A percentile compares a stretch with the other conserved stretches of the same genome.
Evolutionary conservation across 805 yeast genomes (phyloP).

Genomic region (Osmozyma mogii): DNA sequence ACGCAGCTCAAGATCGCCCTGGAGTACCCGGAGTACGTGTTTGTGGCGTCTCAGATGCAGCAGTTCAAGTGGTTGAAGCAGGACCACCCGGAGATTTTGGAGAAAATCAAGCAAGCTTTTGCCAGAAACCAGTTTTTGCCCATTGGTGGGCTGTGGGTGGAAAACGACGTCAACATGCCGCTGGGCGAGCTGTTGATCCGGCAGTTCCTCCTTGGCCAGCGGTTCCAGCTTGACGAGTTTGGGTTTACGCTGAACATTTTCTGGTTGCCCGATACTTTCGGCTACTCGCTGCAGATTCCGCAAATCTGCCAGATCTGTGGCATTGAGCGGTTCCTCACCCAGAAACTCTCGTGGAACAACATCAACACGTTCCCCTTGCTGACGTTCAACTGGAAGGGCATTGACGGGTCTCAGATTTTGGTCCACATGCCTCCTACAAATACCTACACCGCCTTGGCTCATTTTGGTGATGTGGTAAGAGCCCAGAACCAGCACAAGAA

Average conservation of each 20-base stretch:
- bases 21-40: slow-evolving; percentile 84
- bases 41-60: slow-evolving; percentile 94
- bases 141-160: slow-evolving; percentile 98
- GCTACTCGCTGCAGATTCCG: slow-evolving; percentile 92
- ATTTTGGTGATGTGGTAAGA: slow-evolving; percentile 86
- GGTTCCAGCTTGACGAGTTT: slow-evolving; percentile 73
- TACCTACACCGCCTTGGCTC: slow-evolving; percentile 89
- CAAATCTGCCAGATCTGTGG: slow-evolving; percentile 87
- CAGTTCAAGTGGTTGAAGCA: slow-evolving; percentile 87
- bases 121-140: slow-evolving; percentile 74
- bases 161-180: slow-evolving; percentile 94
- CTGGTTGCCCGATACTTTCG: slow-evolving; percentile 98
- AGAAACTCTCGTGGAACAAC: slow-evolving; percentile 93
- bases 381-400: slow-evolving; percentile 91
- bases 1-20: slow-evolving; percentile 81
- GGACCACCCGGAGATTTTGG: slow-evolving; percentile 78
- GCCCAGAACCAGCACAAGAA: slow-evolving; percentile 79
- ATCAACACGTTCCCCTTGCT: slow-evolving; percentile 84
- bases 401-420: slow-evolving; percentile 88
- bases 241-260: slow-evolving; percentile 68
- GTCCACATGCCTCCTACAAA: slow-evolving; percentile 98
- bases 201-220: slow-evolving; percentile 85
- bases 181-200: slow-evolving; percentile 84
- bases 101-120: slow-evolving; percentile 56
- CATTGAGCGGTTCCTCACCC: slow-evolving; percentile 79